Evolutionary conservation across 805 yeast species (phyloP).

Genomic region (Kregervanrija delftensis): DNA sequence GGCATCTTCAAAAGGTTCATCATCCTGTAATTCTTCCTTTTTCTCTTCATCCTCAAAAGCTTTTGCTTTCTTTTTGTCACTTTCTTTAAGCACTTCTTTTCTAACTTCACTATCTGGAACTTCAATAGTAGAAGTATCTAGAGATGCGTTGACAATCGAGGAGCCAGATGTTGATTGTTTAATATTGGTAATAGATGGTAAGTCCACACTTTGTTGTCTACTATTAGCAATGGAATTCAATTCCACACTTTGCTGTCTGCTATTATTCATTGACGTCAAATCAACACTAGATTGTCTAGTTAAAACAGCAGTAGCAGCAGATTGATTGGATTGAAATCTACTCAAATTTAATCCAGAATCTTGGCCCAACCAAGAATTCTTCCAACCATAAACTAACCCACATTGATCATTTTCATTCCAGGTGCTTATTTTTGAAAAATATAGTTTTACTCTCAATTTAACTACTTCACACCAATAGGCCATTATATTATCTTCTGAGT

Average conservation of each 20-base stretch:
- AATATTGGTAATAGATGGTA: not conserved
- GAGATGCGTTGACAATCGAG: not conserved
- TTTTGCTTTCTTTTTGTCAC: not conserved
- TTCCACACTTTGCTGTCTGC: too few relatives aligned
- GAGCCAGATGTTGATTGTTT: too few relatives aligned
- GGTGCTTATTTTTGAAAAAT: conserved; percentile 78
- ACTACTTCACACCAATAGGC: conserved; percentile 51
- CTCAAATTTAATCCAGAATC: not conserved
- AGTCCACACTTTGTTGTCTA: not conserved
- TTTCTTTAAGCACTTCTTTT: not conserved
- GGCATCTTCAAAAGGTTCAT: not conserved
- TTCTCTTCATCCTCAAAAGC: not conserved
- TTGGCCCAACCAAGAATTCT: conserved; percentile 22
- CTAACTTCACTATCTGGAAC: conserved; percentile 1
- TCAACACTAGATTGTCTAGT: not conserved
- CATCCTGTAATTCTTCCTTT: not conserved
- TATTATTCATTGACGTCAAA: too few relatives aligned
- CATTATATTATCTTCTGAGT: conserved; percentile 28
- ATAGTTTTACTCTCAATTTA: conserved; percentile 62
- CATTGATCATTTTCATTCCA: conserved; percentile 45
- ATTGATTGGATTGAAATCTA: not conserved
- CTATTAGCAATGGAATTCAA: not conserved
- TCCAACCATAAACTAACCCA: conserved; percentile 29
- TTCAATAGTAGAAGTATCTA: not conserved
- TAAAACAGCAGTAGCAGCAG: not conserved